phyloP scores from a whole-genome alignment of 1,139 yeast genomes.

The Debaryomycetaceae sp. region DNA sequence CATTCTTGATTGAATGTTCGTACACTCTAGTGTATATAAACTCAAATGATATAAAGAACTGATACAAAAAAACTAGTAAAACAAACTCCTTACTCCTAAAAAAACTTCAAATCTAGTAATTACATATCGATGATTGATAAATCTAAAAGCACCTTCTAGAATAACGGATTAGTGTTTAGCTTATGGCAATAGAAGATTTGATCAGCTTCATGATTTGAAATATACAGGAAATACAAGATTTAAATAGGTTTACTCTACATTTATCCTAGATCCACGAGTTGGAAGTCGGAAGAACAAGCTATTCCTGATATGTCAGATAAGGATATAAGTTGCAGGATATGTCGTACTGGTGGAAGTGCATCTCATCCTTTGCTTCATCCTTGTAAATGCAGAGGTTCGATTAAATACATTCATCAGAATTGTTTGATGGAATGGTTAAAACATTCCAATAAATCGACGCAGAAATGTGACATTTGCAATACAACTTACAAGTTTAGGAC shows the following conservation, averaged over 20 bases:
- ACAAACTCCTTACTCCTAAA: too few species aligned
- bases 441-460: conserved; percentile 55
- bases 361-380: conserved; percentile 87
- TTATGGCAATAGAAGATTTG: too few species aligned
- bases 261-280: background rate
- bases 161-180: too few species aligned
- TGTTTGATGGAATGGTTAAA: conserved; percentile 88
- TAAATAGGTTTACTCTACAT: background rate
- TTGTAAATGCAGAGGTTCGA: conserved; percentile 91
- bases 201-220: too few species aligned
- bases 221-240: too few species aligned
- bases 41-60: background rate
- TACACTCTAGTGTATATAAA: background rate
- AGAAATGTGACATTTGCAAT: conserved; percentile 87
- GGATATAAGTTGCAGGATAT: conserved; percentile 70
- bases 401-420: conserved; percentile 88
- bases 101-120: too few species aligned
- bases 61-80: background rate
- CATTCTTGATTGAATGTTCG: background rate
- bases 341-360: conserved; percentile 84
- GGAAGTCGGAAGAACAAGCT: background rate
- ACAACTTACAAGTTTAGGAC: conserved; percentile 71
- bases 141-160: too few species aligned
- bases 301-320: background rate
- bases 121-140: too few species aligned